Percentiles rank a stretch among this genome's conserved stretches.
phyloP scores from a whole-genome alignment of 1,139 yeast species.

The Saccharomycopsis hybrid region DNA sequence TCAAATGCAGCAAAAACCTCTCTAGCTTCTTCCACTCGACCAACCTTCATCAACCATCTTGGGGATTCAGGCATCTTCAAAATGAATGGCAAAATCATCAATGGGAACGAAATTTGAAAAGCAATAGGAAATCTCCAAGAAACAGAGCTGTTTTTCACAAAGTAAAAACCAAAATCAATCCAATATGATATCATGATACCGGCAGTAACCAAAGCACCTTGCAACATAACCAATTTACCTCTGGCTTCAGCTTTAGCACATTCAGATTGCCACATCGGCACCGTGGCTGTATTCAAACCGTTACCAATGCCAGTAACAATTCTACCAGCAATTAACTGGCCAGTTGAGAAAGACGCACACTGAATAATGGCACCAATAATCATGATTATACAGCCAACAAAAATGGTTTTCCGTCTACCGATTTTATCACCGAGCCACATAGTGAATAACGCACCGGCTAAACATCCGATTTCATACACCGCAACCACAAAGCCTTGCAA shows the following conservation, averaged over 20 bases:
- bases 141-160: constrained; percentile 22
- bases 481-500: constrained; percentile 55
- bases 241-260: constrained; percentile 58
- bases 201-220: constrained; percentile 39
- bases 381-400: constrained; percentile 46
- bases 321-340: constrained; percentile 50
- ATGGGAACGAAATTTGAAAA: constrained; percentile 33
- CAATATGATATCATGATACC: constrained; percentile 30
- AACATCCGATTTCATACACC: constrained; percentile 66
- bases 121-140: constrained; percentile 45
- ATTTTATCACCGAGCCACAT: constrained; percentile 48
- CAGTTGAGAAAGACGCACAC: constrained; percentile 37
- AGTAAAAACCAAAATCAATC: constrained; percentile 49
- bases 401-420: constrained; percentile 57
- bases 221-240: constrained; percentile 57
- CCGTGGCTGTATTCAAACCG: constrained; percentile 52
- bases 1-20: constrained; percentile 31
- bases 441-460: constrained; percentile 56
- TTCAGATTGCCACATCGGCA: constrained; percentile 43
- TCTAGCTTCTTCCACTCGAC: constrained; percentile 34
- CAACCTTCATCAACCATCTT: constrained; percentile 37
- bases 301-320: constrained; percentile 49
- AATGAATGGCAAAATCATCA: constrained; percentile 21
- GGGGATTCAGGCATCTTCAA: constrained; percentile 42
- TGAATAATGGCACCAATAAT: constrained; percentile 43